phyloP scores from a whole-genome alignment of 139 green algal species.

The Chlamydomonas urium region DNA sequence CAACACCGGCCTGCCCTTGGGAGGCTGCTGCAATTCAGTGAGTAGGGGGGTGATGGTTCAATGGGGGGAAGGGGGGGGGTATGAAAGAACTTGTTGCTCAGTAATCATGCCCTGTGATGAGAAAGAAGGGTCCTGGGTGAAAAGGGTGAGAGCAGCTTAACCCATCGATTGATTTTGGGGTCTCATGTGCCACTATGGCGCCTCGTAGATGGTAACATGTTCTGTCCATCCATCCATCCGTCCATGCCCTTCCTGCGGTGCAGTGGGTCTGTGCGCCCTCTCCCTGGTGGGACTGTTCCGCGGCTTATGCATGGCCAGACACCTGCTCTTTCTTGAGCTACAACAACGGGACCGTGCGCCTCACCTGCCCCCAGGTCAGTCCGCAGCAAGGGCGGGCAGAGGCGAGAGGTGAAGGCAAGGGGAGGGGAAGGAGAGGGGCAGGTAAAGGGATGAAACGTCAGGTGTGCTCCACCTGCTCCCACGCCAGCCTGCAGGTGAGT shows the following conservation, averaged over 20 bases:
- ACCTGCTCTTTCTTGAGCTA: constrained; percentile 7
- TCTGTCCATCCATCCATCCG: background rate
- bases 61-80: background rate
- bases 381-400: too few species aligned
- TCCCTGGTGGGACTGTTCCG: constrained; percentile 25
- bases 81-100: background rate
- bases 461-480: too few species aligned
- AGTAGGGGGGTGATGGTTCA: too few species aligned
- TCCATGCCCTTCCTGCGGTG: background rate
- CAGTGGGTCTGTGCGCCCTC: constrained; percentile 29
- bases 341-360: background rate
- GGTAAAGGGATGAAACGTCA: too few species aligned
- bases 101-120: background rate
- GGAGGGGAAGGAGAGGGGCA: too few species aligned
- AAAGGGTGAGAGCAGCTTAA: background rate
- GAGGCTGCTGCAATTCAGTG: constrained; percentile 3
- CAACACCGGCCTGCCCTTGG: background rate
- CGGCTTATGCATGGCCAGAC: constrained; percentile 9
- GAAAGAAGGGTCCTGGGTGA: background rate
- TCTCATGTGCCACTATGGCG: background rate
- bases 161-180: background rate
- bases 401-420: too few species aligned
- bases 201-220: background rate
- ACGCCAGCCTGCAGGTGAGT: too few species aligned
- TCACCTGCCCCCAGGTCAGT: background rate